Evolutionary conservation across 2,329 filamentous ascomycete species (phyloP), one percentile per base, ranked within the genome.

Genomic region (Cytospora chrysosperma): DNA sequence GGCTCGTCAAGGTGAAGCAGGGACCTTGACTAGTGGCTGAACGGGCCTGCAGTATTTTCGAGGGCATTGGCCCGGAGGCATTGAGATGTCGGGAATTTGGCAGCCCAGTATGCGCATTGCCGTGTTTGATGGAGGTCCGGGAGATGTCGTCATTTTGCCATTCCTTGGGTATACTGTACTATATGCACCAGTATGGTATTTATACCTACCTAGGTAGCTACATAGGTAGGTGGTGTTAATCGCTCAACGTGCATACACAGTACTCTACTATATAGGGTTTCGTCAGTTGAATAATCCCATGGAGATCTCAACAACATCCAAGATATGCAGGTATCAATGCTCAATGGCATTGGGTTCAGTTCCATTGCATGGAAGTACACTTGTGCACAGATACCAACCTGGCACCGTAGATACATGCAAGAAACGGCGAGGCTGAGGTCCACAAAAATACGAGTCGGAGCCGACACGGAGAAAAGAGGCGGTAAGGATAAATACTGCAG

Each of bases 401-500:
- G n/a, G n/a, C n/a, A n/a, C n/a, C n/a, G n/a, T n/a, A n/a, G n/a
- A 34, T 40, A 40, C 37, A 40, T 47, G 7, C 10, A 12, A 47
- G 9, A 24, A 47, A 43, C 51, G 49, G 37, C 59, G 40, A 55
- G 59, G 59, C 59, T 61, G 59, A 61, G 59, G 37, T 43, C 59
- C 59, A 61, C 59, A 55, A 30, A 49, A 47, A 30, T 49, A 55
- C 51, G 59, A 61, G 59, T 55, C 59, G 59, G 59, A 55, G 59
- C 59, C 59, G 59, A 55, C n/a, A 59, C 57, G n/a, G 37, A 51
- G 40, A 21, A 61, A 61, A 61, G 59, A 61, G 37, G 59, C 59
- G 59, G 59, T 61, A 61, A 61, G 9, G 58, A 51, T 21, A 28
- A 37, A 34, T 27, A 49, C 37, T 55, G 34, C 58, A 55, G 58